Evolutionary conservation across 768 basidiomycete species (phyloP).

Genomic region (Holtermannia corniformis): DNA sequence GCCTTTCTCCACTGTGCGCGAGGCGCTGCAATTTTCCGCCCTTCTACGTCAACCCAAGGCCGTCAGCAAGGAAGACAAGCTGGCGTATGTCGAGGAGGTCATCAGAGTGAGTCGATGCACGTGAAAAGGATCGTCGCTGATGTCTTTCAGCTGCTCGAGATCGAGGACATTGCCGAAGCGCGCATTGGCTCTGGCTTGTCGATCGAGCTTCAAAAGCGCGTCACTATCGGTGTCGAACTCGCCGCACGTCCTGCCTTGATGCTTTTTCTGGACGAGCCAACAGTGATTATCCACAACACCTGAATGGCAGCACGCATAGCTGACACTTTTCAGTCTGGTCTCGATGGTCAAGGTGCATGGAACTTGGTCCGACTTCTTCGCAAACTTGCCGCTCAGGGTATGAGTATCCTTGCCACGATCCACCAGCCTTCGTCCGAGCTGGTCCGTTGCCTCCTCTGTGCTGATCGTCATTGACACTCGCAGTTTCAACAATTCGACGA

Average conservation of each 20-base stretch:
- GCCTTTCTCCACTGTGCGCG: slow-evolving; percentile 51
- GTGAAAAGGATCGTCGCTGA: no score
- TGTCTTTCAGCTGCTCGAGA: slow-evolving; percentile 43
- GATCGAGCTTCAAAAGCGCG: slow-evolving; percentile 33
- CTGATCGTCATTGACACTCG: no score
- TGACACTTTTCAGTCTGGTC: slow-evolving; percentile 17
- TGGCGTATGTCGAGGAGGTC: slow-evolving; percentile 44
- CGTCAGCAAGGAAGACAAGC: slow-evolving; percentile 39
- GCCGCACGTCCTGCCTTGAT: slow-evolving; percentile 32
- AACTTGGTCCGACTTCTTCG: slow-evolving; percentile 60
- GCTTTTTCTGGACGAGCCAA: slow-evolving; percentile 44
- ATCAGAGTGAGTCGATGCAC: no score
- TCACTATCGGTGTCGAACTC: slow-evolving; percentile 38
- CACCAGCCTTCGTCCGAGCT: slow-evolving; percentile 52
- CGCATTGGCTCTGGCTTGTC: slow-evolving; percentile 28
- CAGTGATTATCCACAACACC: slow-evolving; percentile 1
- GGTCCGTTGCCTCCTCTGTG: no score
- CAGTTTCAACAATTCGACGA: slow-evolving; percentile 73
- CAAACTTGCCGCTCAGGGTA: slow-evolving; percentile 64
- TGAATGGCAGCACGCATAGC: not conserved
- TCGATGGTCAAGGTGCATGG: slow-evolving; percentile 74
- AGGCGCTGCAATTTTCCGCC: slow-evolving; percentile 44
- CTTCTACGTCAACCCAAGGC: slow-evolving; percentile 42
- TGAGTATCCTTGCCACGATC: slow-evolving; percentile 77
- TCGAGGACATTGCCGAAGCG: slow-evolving; percentile 72